Evolutionary conservation across 2,329 filamentous ascomycete species (phyloP).

Genomic region (Trichophyton equinum): DNA sequence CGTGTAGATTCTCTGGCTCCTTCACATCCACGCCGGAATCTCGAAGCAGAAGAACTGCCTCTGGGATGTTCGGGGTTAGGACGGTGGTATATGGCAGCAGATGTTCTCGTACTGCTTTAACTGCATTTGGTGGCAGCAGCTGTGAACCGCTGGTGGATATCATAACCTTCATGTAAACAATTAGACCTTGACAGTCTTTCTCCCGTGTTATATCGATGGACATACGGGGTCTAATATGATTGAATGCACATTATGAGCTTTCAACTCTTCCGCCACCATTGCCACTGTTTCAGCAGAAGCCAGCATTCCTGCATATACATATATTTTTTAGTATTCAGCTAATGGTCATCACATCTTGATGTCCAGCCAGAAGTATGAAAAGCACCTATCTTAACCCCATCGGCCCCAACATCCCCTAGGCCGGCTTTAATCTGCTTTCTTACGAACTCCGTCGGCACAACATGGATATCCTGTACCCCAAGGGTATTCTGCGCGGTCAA

Average conservation of each 20-base stretch:
- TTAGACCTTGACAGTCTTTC: conserved; percentile 4
- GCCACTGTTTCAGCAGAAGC: conserved; percentile 58
- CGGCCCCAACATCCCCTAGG: conserved; percentile 69
- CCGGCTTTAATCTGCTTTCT: conserved; percentile 74
- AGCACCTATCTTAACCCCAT: conserved; percentile 82
- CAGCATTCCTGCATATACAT: conserved; percentile 57
- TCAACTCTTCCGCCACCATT: conserved; percentile 53
- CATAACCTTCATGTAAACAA: conserved; percentile 57
- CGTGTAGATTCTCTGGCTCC: conserved; percentile 47
- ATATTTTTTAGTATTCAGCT: background rate
- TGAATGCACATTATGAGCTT: conserved; percentile 43
- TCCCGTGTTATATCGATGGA: background rate
- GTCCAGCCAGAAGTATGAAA: too few species aligned
- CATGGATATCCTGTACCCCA: conserved; percentile 69
- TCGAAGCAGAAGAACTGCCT: conserved; percentile 34
- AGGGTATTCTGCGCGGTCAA: conserved; percentile 92
- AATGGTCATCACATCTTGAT: too few species aligned
- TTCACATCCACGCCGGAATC: conserved; percentile 25
- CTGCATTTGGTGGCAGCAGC: conserved; percentile 33
- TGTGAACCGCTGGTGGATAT: conserved; percentile 44
- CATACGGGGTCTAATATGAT: conserved; percentile 64
- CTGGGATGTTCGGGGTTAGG: conserved; percentile 39
- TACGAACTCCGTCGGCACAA: conserved; percentile 66
- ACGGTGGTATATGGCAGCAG: conserved; percentile 35
- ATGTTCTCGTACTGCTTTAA: conserved; percentile 28